phyloP scores from a whole-genome alignment of 352 stramenopile genomes.

The Globisporangium echinulatum region DNA sequence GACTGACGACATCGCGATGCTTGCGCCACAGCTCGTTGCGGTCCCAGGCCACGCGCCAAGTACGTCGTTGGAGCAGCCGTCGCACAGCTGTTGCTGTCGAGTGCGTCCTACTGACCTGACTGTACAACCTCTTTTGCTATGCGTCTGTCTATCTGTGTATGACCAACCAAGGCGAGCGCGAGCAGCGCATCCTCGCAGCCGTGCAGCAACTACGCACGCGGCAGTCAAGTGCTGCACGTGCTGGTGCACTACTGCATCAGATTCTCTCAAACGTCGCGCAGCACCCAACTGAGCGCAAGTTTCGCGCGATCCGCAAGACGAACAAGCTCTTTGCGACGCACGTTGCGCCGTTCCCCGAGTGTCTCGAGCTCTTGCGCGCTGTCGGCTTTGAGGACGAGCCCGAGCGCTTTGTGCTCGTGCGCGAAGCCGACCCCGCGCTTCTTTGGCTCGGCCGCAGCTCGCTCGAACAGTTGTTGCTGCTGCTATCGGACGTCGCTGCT shows the following conservation, averaged over 20 bases:
- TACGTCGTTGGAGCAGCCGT: not conserved
- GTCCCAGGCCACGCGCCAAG: conserved; percentile 9
- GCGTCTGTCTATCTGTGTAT: not conserved
- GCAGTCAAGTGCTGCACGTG: conserved; percentile 22
- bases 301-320: conserved; percentile 54
- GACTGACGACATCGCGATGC: not conserved
- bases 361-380: conserved; percentile 55
- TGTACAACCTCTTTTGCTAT: not conserved
- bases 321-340: conserved; percentile 54
- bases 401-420: conserved; percentile 44
- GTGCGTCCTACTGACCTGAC: too few relatives aligned
- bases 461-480: conserved; percentile 48
- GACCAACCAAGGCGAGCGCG: conserved; percentile 35
- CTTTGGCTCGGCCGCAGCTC: conserved; percentile 64
- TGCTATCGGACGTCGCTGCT: conserved; percentile 12
- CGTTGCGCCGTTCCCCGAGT: conserved; percentile 43
- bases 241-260: conserved; percentile 45
- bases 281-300: conserved; percentile 50
- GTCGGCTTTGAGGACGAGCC: conserved; percentile 62
- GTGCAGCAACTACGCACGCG: conserved; percentile 29
- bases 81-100: too few relatives aligned
- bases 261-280: conserved; percentile 73
- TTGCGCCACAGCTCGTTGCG: not conserved
- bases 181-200: conserved; percentile 41
- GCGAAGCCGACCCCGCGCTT: conserved; percentile 45